Evolutionary conservation across 345 rosid genomes (phyloP).

Genomic region (Tarenaya hassleriana): DNA sequence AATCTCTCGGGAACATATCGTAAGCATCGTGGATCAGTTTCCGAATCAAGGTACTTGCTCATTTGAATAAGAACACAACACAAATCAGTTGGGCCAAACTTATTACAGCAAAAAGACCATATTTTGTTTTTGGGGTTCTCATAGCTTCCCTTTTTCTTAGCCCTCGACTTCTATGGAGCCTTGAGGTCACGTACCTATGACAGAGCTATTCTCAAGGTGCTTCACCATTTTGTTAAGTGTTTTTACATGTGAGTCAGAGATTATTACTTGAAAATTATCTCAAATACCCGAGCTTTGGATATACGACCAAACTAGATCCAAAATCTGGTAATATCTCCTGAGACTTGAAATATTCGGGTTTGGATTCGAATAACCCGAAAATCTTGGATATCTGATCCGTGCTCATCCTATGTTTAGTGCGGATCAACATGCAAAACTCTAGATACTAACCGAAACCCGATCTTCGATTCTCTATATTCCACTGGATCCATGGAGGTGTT

Average conservation of each 20-base stretch:
- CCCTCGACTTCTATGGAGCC: constrained; percentile 95
- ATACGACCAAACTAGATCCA: too few relatives aligned
- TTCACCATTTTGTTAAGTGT: too few relatives aligned
- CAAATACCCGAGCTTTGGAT: too few relatives aligned
- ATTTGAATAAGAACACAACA: background rate
- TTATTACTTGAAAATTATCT: too few relatives aligned
- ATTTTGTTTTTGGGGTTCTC: background rate
- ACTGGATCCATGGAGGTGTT: background rate
- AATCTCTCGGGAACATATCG: constrained; percentile 56
- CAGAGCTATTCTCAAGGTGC: constrained; percentile 73
- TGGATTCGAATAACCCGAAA: too few relatives aligned
- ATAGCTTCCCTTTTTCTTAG: constrained; percentile 33
- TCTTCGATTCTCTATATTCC: too few relatives aligned
- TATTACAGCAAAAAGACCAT: background rate
- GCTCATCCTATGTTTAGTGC: too few relatives aligned
- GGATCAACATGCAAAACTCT: too few relatives aligned
- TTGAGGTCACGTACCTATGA: constrained; percentile 89
- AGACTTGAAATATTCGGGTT: too few relatives aligned
- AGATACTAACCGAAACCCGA: background rate
- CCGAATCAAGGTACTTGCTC: constrained; percentile 74
- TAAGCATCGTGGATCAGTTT: constrained; percentile 56
- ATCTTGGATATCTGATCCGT: too few relatives aligned
- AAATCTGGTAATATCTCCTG: too few relatives aligned
- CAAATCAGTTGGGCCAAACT: background rate
- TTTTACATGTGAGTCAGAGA: too few relatives aligned